Conservation (phyloP, 176 grass and related monocot species). For the Lolium multiflorum region DNA sequence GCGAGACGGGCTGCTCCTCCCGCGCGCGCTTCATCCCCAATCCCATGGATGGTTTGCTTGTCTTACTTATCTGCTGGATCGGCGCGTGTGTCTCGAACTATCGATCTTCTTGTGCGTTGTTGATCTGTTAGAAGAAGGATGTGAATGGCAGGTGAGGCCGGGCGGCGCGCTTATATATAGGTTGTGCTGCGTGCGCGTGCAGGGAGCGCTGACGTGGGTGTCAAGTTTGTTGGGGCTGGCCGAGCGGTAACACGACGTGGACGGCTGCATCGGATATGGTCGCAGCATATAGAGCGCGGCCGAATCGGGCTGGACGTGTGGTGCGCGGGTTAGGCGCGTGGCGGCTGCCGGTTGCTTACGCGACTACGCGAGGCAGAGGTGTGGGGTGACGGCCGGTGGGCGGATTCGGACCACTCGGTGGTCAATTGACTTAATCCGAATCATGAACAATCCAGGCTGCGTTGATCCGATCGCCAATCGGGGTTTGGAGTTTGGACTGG, state of each 20-base stretch:
- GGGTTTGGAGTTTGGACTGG: too few species aligned
- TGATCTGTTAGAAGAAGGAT: neutral
- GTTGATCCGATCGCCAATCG: too few species aligned
- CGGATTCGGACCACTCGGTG: too few species aligned
- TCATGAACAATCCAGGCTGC: too few species aligned
- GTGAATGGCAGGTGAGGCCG: neutral
- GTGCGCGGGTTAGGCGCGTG: neutral
- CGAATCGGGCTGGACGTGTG: neutral
- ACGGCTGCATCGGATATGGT: neutral
- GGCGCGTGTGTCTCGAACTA: too few species aligned
- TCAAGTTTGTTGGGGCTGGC: too few species aligned
- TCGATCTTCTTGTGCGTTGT: neutral
- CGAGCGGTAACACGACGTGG: neutral
- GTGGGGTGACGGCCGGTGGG: too few species aligned
- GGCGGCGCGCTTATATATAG: neutral
- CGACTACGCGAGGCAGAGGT: neutral
- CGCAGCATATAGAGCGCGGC: neutral
- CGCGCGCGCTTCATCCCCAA: neutral
- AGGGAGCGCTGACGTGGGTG: neutral
- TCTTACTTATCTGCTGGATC: neutral
- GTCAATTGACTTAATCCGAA: too few species aligned
- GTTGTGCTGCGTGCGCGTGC: neutral
- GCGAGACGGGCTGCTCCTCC: neutral
- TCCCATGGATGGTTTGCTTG: neutral
- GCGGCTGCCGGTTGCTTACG: neutral